Evolutionary conservation across 2,329 filamentous ascomycete species (phyloP), one percentile per base, ranked within the genome.

Genomic region (Xylariales sp.): DNA sequence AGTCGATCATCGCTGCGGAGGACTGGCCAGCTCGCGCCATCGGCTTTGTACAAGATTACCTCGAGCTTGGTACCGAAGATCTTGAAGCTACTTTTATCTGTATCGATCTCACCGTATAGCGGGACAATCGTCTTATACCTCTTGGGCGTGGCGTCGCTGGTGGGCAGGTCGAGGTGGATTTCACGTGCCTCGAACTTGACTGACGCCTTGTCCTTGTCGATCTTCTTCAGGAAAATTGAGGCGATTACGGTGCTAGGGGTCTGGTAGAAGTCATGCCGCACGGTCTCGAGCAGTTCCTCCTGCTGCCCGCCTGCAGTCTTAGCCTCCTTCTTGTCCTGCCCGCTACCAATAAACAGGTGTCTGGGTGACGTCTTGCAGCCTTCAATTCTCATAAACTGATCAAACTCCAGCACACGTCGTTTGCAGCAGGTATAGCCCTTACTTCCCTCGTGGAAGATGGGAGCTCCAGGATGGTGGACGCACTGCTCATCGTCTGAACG

Each of bases 401-500:
- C 90, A 62, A 98, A 98, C 59, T 98, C 93, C 42, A 98, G 68
- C 41, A 98, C 93, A 25, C 89, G 78, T 53, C 88, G 75, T 76
- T 97, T 97, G 69, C 93, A 98, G 71, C 93, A 98, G 42, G 82
- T 89, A 74, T 93, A 98, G 2, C 93, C 93, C 70, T 98, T 98
- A 67, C 88, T 95, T 24, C 93, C 93, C 69, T 98, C 93, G 61
- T 98, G 93, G 67, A 98, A 98, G 49, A 98, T 83, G 17, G 93
- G 88, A 16, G 76, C 79, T 5, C 93, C 93, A 0, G 93, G 90
- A 63, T 98, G 93, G 56, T 95, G 83, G 32, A 87, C 74, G 59
- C 93, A 98, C 44, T 78, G 72, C 68, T 96, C 90, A 1, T 71
- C 76, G 21, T 84, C 79, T 5, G 55, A 52, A 47, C 86, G 70